A percentile compares a stretch with the other conserved stretches of the same genome.
Conservation (phyloP, 148 eudicot genomes). For the Tetragonia tetragonoides region DNA sequence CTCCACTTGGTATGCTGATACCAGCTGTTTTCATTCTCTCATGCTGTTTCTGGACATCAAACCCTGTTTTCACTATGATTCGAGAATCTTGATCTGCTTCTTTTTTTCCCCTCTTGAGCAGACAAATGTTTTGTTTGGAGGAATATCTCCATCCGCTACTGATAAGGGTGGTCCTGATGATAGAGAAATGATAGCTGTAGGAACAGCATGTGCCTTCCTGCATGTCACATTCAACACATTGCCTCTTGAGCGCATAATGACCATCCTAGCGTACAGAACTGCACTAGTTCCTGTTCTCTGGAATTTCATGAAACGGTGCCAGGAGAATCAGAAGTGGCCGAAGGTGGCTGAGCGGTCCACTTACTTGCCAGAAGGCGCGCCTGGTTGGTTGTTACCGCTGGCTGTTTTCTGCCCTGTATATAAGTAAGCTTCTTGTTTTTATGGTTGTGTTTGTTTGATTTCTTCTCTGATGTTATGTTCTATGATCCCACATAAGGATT, state of each 20-base stretch:
- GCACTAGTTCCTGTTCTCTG: slow-evolving; percentile 81
- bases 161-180: slow-evolving; percentile 42
- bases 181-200: slow-evolving; percentile 67
- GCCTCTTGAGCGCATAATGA: slow-evolving; percentile 80
- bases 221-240: slow-evolving; percentile 81
- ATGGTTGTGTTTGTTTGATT: background rate
- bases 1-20: slow-evolving; percentile 60
- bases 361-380: slow-evolving; percentile 69
- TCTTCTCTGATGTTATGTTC: background rate
- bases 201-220: slow-evolving; percentile 82
- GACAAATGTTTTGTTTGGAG: slow-evolving; percentile 80
- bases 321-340: slow-evolving; percentile 78
- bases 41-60: background rate
- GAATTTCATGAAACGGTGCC: slow-evolving; percentile 90
- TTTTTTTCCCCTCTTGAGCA: slow-evolving; percentile 33
- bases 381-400: slow-evolving; percentile 93
- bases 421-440: slow-evolving; percentile 51
- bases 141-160: slow-evolving; percentile 42
- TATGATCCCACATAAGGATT: background rate
- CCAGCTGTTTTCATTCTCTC: background rate
- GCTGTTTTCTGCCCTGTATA: slow-evolving; percentile 96
- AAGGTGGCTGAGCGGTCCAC: slow-evolving; percentile 55
- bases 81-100: slow-evolving; percentile 2
- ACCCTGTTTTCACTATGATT: background rate
- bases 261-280: slow-evolving; percentile 88